Base-by-base conservation (phyloP, 345 rosid species). In the Salix brachista region DNA sequence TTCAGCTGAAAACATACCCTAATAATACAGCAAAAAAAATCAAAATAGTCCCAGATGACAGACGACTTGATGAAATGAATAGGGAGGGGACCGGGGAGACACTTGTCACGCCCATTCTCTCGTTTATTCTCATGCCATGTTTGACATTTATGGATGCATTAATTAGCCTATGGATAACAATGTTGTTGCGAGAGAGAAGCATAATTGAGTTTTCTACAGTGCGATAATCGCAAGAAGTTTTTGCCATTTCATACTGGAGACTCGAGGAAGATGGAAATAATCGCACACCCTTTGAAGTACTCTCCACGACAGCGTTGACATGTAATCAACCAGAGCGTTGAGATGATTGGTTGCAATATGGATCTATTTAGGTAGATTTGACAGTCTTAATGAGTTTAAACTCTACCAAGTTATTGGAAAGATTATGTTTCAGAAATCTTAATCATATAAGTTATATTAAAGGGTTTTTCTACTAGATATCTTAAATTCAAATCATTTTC, bases 51-150 rank as follows among this genome's bases (percentile, higher is more conserved):
- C 17, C 54, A 28, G 48, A 69, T 5, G 67, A 74, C 10, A 10
- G 36, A 52, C 74, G 78, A 61, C 78, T 72, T 74, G 65, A 11
- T 56, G 65, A 30, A 58, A 64, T 64, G 28, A 61, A 74, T 4
- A 3, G 12, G 44, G 61, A 36, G 72, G 72, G 60, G 36, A 64
- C 65, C n/a, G 62, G 23, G 19, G 39, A 67, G 71, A 65, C 30
- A 65, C 65, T 8, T 48, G 21, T 14, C 64, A 14, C 1, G 1
- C 52, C 36, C 48, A 8, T 61, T 25, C 56, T 25, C 28, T 13
- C 25, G 6, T 32, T 68, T 6, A 3, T 25, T 60, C 60, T 23
- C 41, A 28, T 46, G 73, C 60, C 44, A n/a, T 19, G 9, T 76
- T 76, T 69, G 79, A 60, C 42, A 2, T 14, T 75, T 66, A 41